Percentiles rank a stretch among this genome's conserved stretches.
phyloP scores from a whole-genome alignment of 2,329 filamentous ascomycete species.

The Colletotrichum eleusines region DNA sequence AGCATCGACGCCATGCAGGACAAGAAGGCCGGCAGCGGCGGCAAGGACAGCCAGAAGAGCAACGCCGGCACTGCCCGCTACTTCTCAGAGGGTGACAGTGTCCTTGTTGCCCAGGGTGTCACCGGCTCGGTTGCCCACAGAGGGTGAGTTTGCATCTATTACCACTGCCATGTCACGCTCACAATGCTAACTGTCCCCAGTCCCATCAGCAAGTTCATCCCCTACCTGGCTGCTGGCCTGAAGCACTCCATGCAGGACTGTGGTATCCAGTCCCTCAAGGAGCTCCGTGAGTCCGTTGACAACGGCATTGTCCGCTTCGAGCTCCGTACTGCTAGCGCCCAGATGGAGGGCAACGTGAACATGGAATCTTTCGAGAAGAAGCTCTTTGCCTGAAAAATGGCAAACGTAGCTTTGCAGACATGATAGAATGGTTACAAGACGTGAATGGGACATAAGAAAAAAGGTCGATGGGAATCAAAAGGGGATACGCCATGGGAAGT shows the following conservation, averaged over 20 bases:
- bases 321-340: conserved; percentile 91
- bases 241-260: conserved; percentile 99
- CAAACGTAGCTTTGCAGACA: conserved; percentile 7
- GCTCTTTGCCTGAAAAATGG: conserved; percentile 81
- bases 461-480: conserved; percentile 24
- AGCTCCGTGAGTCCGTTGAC: conserved; percentile 80
- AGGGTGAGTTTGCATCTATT: conserved; percentile 59
- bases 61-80: conserved; percentile 98
- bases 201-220: conserved; percentile 93
- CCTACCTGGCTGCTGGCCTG: conserved; percentile 93
- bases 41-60: conserved; percentile 79
- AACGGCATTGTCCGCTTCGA: conserved; percentile 89
- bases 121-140: conserved; percentile 86
- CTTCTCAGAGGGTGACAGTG: conserved; percentile 95
- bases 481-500: conserved; percentile 13
- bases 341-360: conserved; percentile 97
- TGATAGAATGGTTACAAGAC: conserved; percentile 24
- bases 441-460: conserved; percentile 5
- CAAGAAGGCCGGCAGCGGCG: conserved; percentile 87
- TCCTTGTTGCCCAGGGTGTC: conserved; percentile 96
- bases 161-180: neutral
- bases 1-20: conserved; percentile 99
- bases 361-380: conserved; percentile 99
- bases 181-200: conserved; percentile 56
- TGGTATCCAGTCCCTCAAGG: conserved; percentile 82